phyloP scores from a whole-genome alignment of 768 basidiomycete species.

The Pleurotus cornucopiae region DNA sequence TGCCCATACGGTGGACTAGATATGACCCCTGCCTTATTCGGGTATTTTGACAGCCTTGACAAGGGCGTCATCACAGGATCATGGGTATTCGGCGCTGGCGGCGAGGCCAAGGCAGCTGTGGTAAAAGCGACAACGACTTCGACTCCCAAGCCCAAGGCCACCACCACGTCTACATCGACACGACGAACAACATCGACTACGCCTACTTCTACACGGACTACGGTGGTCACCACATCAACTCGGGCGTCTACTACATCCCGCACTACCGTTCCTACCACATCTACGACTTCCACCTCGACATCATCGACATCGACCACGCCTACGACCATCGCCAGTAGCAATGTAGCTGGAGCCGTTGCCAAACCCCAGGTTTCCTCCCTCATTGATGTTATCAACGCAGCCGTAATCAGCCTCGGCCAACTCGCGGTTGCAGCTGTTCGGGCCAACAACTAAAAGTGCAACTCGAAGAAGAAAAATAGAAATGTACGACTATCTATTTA shows the following conservation, averaged over 20 bases:
- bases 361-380: not conserved
- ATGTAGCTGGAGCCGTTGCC: not conserved
- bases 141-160: slow-evolving; percentile 13
- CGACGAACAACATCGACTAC: slow-evolving; percentile 13
- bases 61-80: slow-evolving; percentile 44
- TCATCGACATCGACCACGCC: slow-evolving; percentile 1
- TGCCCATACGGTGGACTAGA: slow-evolving; percentile 63
- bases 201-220: slow-evolving; percentile 10
- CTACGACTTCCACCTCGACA: not conserved
- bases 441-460: not conserved
- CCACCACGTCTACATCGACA: slow-evolving; percentile 11
- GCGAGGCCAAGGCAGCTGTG: slow-evolving; percentile 13
- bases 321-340: not conserved
- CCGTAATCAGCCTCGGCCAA: not conserved
- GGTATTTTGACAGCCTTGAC: slow-evolving; percentile 37
- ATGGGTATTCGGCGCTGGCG: slow-evolving; percentile 37
- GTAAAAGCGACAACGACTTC: slow-evolving; percentile 17
- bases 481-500: not conserved
- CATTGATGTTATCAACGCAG: not conserved
- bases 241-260: slow-evolving; percentile 6
- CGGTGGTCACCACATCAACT: slow-evolving; percentile 9
- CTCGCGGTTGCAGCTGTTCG: not conserved
- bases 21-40: slow-evolving; percentile 54
- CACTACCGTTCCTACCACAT: not conserved
- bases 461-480: slow-evolving; percentile 1